These are phyloP conservation scores for Phytopythium boreale DNA, from an alignment of 352 stramenopile genomes.

Conservation along the genomic window DNA sequence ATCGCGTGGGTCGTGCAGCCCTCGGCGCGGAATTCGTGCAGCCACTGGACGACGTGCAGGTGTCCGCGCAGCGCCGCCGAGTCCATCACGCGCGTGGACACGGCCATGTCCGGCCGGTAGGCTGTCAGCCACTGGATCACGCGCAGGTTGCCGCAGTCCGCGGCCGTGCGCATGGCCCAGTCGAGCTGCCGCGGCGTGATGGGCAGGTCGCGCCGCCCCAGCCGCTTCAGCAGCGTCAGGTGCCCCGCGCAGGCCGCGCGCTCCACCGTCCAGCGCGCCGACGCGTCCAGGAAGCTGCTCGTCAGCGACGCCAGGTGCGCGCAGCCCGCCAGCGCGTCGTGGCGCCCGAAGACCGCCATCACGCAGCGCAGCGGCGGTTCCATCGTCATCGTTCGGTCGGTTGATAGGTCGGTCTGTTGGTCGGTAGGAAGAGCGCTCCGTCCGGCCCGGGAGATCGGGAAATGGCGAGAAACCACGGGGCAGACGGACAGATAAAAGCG, in stretches of 20 bases:
- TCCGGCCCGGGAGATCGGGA: background rate
- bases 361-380: slow-evolving; percentile 23
- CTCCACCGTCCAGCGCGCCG: slow-evolving; percentile 55
- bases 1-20: slow-evolving; percentile 75
- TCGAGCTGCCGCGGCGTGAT: slow-evolving; percentile 56
- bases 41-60: slow-evolving; percentile 67
- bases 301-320: slow-evolving; percentile 42
- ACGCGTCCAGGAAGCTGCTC: slow-evolving; percentile 54
- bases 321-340: slow-evolving; percentile 44
- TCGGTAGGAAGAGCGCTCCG: too few relatives aligned
- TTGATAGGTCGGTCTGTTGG: background rate
- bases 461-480: background rate
- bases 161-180: slow-evolving; percentile 63
- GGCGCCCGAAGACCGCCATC: slow-evolving; percentile 38
- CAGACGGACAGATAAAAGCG: too few relatives aligned
- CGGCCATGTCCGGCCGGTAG: slow-evolving; percentile 47
- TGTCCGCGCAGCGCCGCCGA: slow-evolving; percentile 69
- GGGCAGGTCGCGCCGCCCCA: slow-evolving; percentile 31
- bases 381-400: background rate
- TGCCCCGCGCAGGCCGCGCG: slow-evolving; percentile 51
- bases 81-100: slow-evolving; percentile 77
- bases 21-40: slow-evolving; percentile 62
- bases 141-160: slow-evolving; percentile 59
- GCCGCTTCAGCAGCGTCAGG: slow-evolving; percentile 43
- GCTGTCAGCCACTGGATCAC: slow-evolving; percentile 64